Evolutionary conservation across 2,329 filamentous ascomycete species (phyloP).

Genomic region (Cercospora sojina): DNA sequence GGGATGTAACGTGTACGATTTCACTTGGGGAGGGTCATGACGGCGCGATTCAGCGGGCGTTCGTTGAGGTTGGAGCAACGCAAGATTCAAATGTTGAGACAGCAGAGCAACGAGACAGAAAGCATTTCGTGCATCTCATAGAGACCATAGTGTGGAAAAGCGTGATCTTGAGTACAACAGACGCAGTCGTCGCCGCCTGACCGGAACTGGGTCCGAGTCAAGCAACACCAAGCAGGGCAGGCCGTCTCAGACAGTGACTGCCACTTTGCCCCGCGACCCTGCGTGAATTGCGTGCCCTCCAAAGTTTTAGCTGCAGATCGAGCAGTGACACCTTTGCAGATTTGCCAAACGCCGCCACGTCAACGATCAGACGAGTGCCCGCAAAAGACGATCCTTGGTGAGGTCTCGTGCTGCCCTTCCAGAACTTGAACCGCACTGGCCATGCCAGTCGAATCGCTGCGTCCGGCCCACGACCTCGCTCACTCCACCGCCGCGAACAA

Average conservation of each 20-base stretch:
- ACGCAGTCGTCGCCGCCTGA: background rate
- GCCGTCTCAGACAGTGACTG: background rate
- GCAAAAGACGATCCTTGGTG: background rate
- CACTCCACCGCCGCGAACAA: background rate
- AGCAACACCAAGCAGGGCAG: background rate
- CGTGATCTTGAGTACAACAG: background rate
- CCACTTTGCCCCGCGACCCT: background rate
- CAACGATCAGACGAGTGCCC: background rate
- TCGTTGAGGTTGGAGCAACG: constrained; percentile 3
- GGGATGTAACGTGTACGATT: constrained; percentile 5
- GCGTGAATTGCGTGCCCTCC: background rate
- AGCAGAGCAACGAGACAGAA: constrained; percentile 7
- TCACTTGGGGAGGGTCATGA: background rate
- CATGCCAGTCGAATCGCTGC: constrained; percentile 11
- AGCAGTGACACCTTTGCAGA: background rate
- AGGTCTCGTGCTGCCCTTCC: background rate
- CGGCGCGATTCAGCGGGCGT: constrained; percentile 12
- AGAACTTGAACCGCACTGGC: background rate
- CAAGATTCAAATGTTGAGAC: constrained; percentile 1
- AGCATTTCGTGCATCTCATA: background rate
- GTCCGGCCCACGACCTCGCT: constrained; percentile 1
- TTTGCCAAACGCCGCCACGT: background rate
- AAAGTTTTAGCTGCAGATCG: constrained; percentile 3
- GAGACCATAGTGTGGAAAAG: background rate
- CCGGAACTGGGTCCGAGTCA: background rate